Evolutionary conservation across 2,329 filamentous ascomycete species (phyloP), one percentile per base, ranked within the genome.

Genomic region (Torrubiella hemipterigena): DNA sequence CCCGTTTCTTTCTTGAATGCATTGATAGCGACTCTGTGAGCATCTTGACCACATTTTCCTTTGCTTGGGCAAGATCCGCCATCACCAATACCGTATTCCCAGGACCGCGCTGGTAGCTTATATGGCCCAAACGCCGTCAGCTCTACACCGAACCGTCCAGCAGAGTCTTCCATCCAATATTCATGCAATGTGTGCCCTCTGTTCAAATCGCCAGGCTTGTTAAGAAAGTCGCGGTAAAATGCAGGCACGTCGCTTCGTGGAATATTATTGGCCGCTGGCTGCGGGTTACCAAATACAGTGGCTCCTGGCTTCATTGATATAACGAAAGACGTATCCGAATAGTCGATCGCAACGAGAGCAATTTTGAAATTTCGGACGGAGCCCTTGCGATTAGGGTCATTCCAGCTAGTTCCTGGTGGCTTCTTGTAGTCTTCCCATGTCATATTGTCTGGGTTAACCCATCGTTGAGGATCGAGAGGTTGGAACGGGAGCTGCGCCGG

Each of bases 141-240:
- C 34, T 69, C 61, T 7, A 69, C 66, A 11, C 67, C 67, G 35
- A 61, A 70, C 13, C 59, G 55, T 3, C 67, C 66, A 10, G 55
- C 60, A 2, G 63, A 67, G 44, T 70, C 66, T 31, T 65, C 65
- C 65, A 69, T 70, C 66, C 67, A 70, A 42, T 71, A 70, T 45
- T 70, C 65, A 36, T 71, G 66, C 3, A 71, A 49, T 3, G 67
- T 70, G 36, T 68, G 66, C 4, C 57, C 57, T n/a, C 50, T 50
- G 34, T 70, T 69, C 18, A 69, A 43, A 4, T 64, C 60, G 23
- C 50, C 56, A 1, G 65, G 65, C 30, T 48, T 61, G 38, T 69
- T 71, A 29, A 69, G 51, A 4, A 69, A 48, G 36, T 69, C 62
- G 18, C 54, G 56, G 42, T 69, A 70, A 40, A 63, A 69, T 3